phyloP scores from a whole-genome alignment of 768 basidiomycete genomes.

The Tricholoma sp. region DNA sequence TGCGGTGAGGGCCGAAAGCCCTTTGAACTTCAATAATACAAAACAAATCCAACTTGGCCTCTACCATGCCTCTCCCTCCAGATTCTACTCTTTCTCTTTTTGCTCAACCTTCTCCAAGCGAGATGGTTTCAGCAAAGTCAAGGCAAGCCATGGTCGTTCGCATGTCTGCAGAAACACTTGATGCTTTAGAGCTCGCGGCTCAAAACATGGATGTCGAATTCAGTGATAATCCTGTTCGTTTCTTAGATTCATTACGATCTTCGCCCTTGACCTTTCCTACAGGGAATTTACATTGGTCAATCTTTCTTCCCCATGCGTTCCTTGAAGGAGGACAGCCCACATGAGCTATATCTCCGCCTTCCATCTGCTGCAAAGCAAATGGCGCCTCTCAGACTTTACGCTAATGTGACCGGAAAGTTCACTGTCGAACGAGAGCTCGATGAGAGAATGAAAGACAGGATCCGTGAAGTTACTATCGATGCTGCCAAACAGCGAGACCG shows the following conservation, averaged over 20 bases:
- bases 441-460: conserved; percentile 35
- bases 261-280: conserved; percentile 3
- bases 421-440: conserved; percentile 59
- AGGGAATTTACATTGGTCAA: conserved; percentile 68
- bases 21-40: neutral
- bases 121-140: conserved; percentile 50
- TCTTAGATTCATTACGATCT: neutral
- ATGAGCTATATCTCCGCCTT: conserved; percentile 71
- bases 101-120: conserved; percentile 51
- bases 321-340: conserved; percentile 47
- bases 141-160: conserved; percentile 76
- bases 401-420: conserved; percentile 70
- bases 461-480: conserved; percentile 42
- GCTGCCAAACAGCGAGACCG: conserved; percentile 38
- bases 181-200: conserved; percentile 49
- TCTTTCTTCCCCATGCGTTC: conserved; percentile 57
- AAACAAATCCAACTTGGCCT: neutral
- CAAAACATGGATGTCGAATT: conserved; percentile 57
- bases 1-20: neutral
- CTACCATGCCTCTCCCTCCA: conserved; percentile 64
- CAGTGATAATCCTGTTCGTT: conserved; percentile 51
- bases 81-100: conserved; percentile 52
- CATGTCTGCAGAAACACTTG: conserved; percentile 66
- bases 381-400: conserved; percentile 67
- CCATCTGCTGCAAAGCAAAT: conserved; percentile 52